phyloP scores from a whole-genome alignment of 2,329 filamentous ascomycete species.

The Aspergillus sp. region DNA sequence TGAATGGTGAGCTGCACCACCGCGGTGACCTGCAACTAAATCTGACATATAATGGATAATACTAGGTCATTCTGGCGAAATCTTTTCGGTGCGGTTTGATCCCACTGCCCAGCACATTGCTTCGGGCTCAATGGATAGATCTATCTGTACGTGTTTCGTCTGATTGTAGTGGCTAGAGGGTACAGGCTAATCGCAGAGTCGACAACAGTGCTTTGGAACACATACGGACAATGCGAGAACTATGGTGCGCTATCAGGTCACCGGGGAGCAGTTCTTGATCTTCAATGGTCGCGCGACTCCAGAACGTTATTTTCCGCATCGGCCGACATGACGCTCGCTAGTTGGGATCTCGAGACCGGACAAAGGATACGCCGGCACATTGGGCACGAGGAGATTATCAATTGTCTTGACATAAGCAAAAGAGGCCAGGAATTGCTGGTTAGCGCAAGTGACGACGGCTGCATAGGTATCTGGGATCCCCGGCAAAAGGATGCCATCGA shows the following conservation, averaged over 20 bases:
- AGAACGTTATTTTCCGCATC: constrained; percentile 88
- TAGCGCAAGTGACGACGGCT: constrained; percentile 90
- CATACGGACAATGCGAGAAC: constrained; percentile 90
- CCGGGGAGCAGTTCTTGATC: constrained; percentile 83
- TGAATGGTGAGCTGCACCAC: constrained; percentile 61
- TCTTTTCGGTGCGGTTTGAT: constrained; percentile 89
- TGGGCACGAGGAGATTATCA: constrained; percentile 95
- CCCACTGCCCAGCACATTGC: constrained; percentile 85
- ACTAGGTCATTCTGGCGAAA: constrained; percentile 71
- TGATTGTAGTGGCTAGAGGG: background rate
- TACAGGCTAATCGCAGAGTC: background rate
- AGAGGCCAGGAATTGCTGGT: constrained; percentile 88
- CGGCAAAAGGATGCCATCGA: constrained; percentile 84
- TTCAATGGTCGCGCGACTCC: constrained; percentile 96
- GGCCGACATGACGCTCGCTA: constrained; percentile 88
- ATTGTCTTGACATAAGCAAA: constrained; percentile 82
- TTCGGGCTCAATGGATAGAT: constrained; percentile 92
- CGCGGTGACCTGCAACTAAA: background rate
- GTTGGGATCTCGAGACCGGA: constrained; percentile 94
- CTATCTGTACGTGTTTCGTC: constrained; percentile 65
- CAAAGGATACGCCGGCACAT: constrained; percentile 86
- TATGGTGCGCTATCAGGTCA: constrained; percentile 87
- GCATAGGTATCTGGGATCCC: constrained; percentile 94
- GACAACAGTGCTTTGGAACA: constrained; percentile 82
- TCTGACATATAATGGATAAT: constrained; percentile 10